Conservation (phyloP, 768 basidiomycete genomes). For the Tricholoma saponaceum region DNA sequence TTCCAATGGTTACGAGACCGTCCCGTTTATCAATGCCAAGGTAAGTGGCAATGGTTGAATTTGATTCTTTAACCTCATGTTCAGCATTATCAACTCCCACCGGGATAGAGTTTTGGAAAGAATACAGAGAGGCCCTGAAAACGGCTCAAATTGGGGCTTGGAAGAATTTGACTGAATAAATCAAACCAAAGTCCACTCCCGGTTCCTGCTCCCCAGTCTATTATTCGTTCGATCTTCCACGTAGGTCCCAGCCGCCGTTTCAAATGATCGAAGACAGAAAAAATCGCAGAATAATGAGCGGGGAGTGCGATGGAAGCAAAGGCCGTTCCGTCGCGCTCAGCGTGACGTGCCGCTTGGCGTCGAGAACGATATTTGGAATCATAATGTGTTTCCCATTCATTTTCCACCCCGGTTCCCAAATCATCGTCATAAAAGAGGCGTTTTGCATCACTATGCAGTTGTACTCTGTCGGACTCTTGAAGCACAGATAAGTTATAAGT, state of each 20-base stretch:
- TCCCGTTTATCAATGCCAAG: conserved; percentile 75
- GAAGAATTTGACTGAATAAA: not conserved
- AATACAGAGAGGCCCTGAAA: conserved; percentile 60
- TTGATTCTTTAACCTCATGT: conserved; percentile 35
- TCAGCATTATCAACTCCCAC: conserved; percentile 14
- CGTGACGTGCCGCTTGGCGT: conserved; percentile 54
- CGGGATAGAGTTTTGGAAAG: conserved; percentile 47
- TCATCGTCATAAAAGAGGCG: conserved; percentile 55
- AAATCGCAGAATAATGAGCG: conserved; percentile 78
- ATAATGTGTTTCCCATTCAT: conserved; percentile 54
- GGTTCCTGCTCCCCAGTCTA: conserved; percentile 84
- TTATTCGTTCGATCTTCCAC: conserved; percentile 57
- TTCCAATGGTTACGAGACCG: conserved; percentile 64
- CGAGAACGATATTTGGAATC: conserved; percentile 57
- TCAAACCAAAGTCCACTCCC: conserved; percentile 81
- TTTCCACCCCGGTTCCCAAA: conserved; percentile 20
- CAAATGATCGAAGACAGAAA: conserved; percentile 65
- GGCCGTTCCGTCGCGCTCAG: conserved; percentile 72
- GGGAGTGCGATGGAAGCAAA: conserved; percentile 86
- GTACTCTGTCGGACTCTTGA: conserved; percentile 59
- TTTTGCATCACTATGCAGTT: conserved; percentile 65
- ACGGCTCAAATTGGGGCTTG: conserved; percentile 9
- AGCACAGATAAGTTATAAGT: conserved; percentile 9
- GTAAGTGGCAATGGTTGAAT: conserved; percentile 58
- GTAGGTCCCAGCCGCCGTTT: conserved; percentile 58